A percentile compares a stretch with the other conserved stretches of the same genome.
Evolutionary conservation across 306 rosid species (phyloP).

Genomic region (Luffa aegyptiaca): DNA sequence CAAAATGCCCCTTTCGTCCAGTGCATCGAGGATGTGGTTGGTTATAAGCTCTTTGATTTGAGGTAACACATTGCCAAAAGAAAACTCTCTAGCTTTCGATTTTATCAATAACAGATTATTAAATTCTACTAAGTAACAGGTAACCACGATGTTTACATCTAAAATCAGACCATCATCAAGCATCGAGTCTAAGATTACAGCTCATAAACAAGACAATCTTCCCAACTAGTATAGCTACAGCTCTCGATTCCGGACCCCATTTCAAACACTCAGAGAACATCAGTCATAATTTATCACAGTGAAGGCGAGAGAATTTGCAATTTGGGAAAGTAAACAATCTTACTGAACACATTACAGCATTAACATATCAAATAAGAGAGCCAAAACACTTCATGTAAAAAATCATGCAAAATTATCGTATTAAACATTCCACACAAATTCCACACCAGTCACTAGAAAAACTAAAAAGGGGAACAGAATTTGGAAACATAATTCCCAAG

Average conservation of each 20-base stretch:
- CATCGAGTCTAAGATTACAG: background rate
- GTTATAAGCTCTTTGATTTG: background rate
- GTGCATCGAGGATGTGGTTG: background rate
- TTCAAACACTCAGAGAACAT: background rate
- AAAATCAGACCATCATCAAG: background rate
- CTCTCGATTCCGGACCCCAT: background rate
- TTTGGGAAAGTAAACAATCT: background rate
- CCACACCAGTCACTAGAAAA: background rate
- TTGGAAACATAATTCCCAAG: background rate
- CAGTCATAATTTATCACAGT: background rate
- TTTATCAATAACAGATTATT: background rate
- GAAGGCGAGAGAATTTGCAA: background rate
- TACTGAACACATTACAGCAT: background rate
- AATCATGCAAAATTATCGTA: background rate
- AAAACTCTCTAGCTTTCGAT: background rate
- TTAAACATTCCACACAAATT: background rate
- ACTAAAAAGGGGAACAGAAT: conserved; percentile 22
- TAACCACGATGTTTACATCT: background rate
- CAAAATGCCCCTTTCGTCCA: background rate
- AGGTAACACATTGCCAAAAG: background rate
- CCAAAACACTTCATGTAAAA: background rate
- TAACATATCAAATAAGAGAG: background rate
- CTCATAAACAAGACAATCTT: background rate
- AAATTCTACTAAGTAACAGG: background rate
- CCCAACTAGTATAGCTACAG: background rate